Evolutionary conservation across 495 filamentous ascomycete genomes (phyloP), one percentile per base, ranked within the genome.

Genomic region (Trichocladium uniseriatum): DNA sequence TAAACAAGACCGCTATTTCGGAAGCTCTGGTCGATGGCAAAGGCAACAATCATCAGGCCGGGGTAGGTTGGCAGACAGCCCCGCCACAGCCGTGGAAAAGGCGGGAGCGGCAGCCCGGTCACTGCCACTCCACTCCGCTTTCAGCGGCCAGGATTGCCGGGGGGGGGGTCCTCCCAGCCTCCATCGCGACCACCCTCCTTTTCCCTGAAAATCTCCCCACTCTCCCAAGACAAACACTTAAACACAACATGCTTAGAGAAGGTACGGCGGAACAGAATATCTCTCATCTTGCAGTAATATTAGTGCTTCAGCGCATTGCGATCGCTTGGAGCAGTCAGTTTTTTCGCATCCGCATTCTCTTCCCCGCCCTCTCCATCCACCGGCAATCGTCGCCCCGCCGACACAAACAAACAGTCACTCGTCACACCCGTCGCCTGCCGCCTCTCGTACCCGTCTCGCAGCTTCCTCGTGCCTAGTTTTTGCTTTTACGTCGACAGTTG

Each of bases 171-270:
- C 22, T 14, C 36, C 45, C 44, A 38, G 35, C 35, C 16, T 27
- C 48, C 24, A 55, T 62, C 55, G 50, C 43, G 46, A 58, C 57
- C 47, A 41, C 50, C 51, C 47, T 48, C 48, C 41, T 41, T 49
- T 44, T 14, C 47, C 31, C 15, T 40, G 45, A 48, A 49, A 54
- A 48, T 28, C 51, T 43, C 48, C 32, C 40, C 39, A 31, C 31
- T 14, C 14, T 36, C 42, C 20, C 40, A 16, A 38, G 49, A 45
- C 38, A 32, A 50, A 42, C 10, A 20, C 38, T 40, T 31, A 43
- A 50, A 48, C 21, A 37, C 49, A 59, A 54, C 39, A 66, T 64
- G 64, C 53, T 35, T 52, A 55, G 27, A 59, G 54, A 45, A 58
- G 55, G 48, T 29, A 63, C 56, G 41, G 27, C 42, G 35, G 45